Base-by-base conservation (phyloP, 768 basidiomycete genomes). In the Gautieria morchelliformis region DNA sequence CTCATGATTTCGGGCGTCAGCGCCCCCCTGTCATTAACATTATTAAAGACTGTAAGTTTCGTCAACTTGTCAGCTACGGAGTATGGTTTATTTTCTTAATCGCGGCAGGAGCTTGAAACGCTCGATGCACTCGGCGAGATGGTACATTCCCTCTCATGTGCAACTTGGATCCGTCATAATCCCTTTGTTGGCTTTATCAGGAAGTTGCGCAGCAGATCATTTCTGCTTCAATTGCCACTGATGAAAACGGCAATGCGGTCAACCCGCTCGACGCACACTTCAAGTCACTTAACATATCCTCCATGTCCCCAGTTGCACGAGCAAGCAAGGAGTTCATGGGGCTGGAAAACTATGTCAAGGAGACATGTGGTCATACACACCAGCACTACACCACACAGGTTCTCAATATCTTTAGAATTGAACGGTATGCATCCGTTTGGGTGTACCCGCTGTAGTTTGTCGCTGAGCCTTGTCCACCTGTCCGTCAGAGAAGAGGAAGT, bases 81-180 rank as follows among this genome's bases (percentile, higher is more conserved):
- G 3, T 12, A 49, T 49, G 3, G 12, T 20, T 49, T 3, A 49
- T 24, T 9, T 10, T 22, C 17, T 17, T 44, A 17, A 19, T n/a
- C 24, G 46, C 14, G 27, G 12, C 63, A 78, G 76, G 81, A 83
- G 70, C 73, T 83, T 42, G 79, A 81, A n/a, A 75, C 82, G 20
- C 80, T 83, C 15, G 82, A 83, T 60, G 79, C 81, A 19, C 74
- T 84, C 22, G 80, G 81, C 2, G 81, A 84, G 63, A 83, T 84
- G 82, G 79, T 77, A 60, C 27, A 60, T 55, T 15, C 39, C 40
- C 46, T 35, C 56, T 19, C 24, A 8, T 59, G 17, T 17, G 27
- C 55, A 30, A 10, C 20, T 44, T 20, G 52, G 53, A 3, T 44
- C 7, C 6, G 22, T 17, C 11, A 19, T 53, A 46, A 33, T 47